A percentile compares a stretch with the other conserved stretches of the same genome.
These are phyloP conservation scores for Rhizopogon roseolus DNA, from an alignment of 768 basidiomycete species.

Conservation along the genomic window DNA sequence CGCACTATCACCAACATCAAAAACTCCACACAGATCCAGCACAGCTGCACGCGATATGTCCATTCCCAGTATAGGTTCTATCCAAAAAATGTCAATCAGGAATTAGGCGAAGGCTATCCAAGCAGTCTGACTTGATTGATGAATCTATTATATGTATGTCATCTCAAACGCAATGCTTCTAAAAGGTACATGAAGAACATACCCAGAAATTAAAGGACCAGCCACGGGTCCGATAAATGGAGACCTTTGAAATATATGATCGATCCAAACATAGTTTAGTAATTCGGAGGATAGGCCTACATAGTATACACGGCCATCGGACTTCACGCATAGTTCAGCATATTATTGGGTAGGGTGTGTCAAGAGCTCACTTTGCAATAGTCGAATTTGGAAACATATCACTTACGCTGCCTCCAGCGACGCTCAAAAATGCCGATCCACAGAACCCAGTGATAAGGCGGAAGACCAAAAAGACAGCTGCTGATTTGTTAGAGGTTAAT, in stretches of 20 bases:
- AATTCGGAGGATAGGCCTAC: conserved; percentile 10
- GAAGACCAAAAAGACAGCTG: conserved; percentile 60
- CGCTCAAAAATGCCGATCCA: conserved; percentile 54
- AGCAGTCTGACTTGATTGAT: conserved; percentile 54
- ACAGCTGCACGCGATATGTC: conserved; percentile 69
- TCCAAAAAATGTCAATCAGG: not conserved
- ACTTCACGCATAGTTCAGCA: conserved; percentile 19
- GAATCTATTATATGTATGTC: conserved; percentile 37
- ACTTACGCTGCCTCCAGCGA: conserved; percentile 56
- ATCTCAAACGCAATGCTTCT: not conserved
- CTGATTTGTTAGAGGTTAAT: not conserved
- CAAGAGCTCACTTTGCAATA: conserved; percentile 49
- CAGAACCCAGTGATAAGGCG: conserved; percentile 52
- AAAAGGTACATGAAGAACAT: conserved; percentile 15
- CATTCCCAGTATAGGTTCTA: conserved; percentile 65
- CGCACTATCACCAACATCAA: conserved; percentile 48
- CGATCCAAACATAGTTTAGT: not conserved
- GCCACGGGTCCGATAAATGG: conserved; percentile 55
- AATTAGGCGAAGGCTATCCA: too few relatives aligned
- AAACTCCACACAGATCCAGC: conserved; percentile 61
- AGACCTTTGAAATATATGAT: conserved; percentile 17
- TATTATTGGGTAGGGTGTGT: not conserved
- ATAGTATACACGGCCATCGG: conserved; percentile 56
- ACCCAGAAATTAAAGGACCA: conserved; percentile 59
- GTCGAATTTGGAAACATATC: conserved; percentile 52